Evolutionary conservation across 306 rosid genomes (phyloP).

Genomic region (Leucaena leucocephala): DNA sequence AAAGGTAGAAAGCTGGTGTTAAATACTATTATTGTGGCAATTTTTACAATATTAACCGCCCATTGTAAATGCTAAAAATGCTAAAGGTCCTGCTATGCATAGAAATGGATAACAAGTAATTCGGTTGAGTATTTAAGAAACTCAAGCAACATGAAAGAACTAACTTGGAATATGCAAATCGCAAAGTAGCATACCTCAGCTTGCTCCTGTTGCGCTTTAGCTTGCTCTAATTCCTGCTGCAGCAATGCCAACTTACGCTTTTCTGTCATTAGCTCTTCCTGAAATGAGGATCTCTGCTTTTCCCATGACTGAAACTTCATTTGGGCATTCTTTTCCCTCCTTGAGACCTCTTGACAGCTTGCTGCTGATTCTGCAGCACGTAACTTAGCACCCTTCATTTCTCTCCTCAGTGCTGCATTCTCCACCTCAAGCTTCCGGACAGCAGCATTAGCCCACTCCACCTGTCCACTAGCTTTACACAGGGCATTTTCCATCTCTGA

Average conservation of each 20-base stretch:
- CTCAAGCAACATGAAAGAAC: slow-evolving; percentile 11
- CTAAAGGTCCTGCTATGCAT: slow-evolving; percentile 2
- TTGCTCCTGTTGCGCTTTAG: slow-evolving; percentile 61
- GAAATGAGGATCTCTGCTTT: slow-evolving; percentile 70
- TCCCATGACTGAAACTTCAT: slow-evolving; percentile 77
- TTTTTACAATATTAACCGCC: background rate
- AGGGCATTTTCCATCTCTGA: slow-evolving; percentile 90
- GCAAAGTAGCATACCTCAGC: slow-evolving; percentile 65
- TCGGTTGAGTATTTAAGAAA: slow-evolving; percentile 15
- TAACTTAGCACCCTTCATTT: slow-evolving; percentile 81
- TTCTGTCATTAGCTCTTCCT: slow-evolving; percentile 66
- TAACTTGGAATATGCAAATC: slow-evolving; percentile 21
- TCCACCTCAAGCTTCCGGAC: slow-evolving; percentile 80
- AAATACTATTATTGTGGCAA: slow-evolving; percentile 7
- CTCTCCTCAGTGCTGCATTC: slow-evolving; percentile 70
- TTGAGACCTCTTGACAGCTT: slow-evolving; percentile 75
- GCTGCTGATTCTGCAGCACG: slow-evolving; percentile 77
- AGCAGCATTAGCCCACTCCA: slow-evolving; percentile 80
- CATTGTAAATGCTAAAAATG: slow-evolving; percentile 8
- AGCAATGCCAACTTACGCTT: slow-evolving; percentile 59
- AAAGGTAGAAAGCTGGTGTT: too few relatives aligned
- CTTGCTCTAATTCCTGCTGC: slow-evolving; percentile 65
- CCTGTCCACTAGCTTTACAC: slow-evolving; percentile 82
- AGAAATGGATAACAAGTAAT: slow-evolving; percentile 22
- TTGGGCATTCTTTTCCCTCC: slow-evolving; percentile 75